Base-by-base conservation (phyloP, 495 filamentous ascomycete species). In the Pyrenula aspistea region DNA sequence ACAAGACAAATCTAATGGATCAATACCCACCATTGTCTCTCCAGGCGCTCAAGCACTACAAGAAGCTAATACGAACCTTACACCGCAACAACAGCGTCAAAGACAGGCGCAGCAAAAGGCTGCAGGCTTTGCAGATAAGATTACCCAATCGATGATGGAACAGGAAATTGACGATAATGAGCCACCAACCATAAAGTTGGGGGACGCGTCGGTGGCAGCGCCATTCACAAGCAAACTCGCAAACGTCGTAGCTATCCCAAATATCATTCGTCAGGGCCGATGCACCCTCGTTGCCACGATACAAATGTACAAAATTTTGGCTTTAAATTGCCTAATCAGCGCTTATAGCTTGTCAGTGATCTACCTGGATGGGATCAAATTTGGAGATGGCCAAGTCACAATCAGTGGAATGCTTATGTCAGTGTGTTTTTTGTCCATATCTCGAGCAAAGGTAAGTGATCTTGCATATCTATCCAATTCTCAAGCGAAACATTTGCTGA, bases 351-450 rank as follows among this genome's bases (percentile, higher is more conserved):
- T 97, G 63, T 91, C 86, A 70, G 93, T 99, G 36, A 78, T 99
- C 50, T 99, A 99, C 65, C 76, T 99, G 4, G 93, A 97, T 62
- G 93, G 93, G 56, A 99, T 99, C 77, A 99, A 99, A 73, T 99
- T 99, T 63, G 91, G 93, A 51, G 93, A 99, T 71, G 91, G 92
- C 25, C 93, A 99, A 69, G 91, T 96, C 50, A 99, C 93, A 23
- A 97, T 99, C 68, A 96, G 90, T 61, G 93, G 93, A 61, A 97
- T 99, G 89, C 82, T 99, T 71, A 96, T 99, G 94, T 96, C 91
- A 67, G 93, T 99, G 54, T 99, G 93, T 77, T 99, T 97, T 77
- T 74, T 99, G 65, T 95, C 89, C 23, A 92, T 99, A 62, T 97
- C 93, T 21, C 83, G 93, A 50, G 93, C 93, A 47, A 92, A 86